These are phyloP conservation scores for Malus hybrid DNA, from an alignment of 331 rosid species.

Conservation along the genomic window DNA sequence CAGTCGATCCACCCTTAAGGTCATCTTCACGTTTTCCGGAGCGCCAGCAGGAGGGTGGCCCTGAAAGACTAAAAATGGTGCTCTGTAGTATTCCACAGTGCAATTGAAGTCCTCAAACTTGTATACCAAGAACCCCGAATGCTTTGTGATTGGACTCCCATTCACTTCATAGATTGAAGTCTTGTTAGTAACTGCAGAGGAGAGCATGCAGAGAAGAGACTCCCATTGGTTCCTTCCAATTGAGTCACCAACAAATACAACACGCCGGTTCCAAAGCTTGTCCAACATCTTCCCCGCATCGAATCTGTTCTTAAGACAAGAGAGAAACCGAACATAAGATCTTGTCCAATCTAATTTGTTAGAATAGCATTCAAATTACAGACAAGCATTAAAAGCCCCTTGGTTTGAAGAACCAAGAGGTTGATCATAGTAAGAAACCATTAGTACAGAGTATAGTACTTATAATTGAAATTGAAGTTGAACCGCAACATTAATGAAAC, in stretches of 20 bases:
- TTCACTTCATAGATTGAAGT: conserved; percentile 57
- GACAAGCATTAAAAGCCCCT: no score
- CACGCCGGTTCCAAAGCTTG: conserved; percentile 48
- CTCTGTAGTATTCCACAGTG: conserved; percentile 78
- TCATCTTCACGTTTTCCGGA: conserved; percentile 40
- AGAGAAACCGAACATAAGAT: neutral
- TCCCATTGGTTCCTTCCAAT: conserved; percentile 96
- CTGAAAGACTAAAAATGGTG: conserved; percentile 78
- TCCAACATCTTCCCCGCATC: conserved; percentile 70
- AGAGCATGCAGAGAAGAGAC: conserved; percentile 87
- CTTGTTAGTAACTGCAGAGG: conserved; percentile 51
- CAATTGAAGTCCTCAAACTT: conserved; percentile 76
- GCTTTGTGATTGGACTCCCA: conserved; percentile 74
- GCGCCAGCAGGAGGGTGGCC: conserved; percentile 67
- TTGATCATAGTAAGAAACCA: neutral
- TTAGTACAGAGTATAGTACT: neutral
- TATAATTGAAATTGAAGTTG: neutral
- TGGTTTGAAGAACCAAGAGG: neutral
- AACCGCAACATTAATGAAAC: neutral
- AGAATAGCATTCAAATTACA: neutral
- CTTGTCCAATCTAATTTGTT: neutral
- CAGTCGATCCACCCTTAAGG: conserved; percentile 60
- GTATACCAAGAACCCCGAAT: conserved; percentile 67
- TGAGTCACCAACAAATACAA: conserved; percentile 89
- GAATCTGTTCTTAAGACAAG: conserved; percentile 46